Evolutionary conservation across 768 basidiomycete genomes (phyloP), one percentile per base, ranked within the genome.

Genomic region (Pholiota microspora): DNA sequence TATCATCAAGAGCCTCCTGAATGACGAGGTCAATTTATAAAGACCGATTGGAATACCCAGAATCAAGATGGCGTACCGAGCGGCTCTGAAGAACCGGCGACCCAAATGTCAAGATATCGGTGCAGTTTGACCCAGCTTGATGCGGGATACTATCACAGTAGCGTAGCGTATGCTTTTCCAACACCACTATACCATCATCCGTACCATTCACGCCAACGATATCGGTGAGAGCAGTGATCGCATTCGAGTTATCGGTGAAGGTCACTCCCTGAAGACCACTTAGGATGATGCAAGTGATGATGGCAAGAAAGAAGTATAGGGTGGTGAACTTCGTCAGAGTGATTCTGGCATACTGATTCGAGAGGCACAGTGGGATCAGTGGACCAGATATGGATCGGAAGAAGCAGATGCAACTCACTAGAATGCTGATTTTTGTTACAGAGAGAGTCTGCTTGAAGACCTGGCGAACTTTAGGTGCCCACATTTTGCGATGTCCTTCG

Each of bases 311-410:
- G 61, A 81, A 78, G 63, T 80, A 84, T 31, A 71, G 57, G 4
- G 74, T 69, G 29, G 80, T 82, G 62, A 72, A 75, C 8, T 72
- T 76, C n/a, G 77, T 79, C 31, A 79, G 61, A 6, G 78, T 82
- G 48, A 81, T 70, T 55, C 78, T 72, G 28, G 73, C 64, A 58
- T 75, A 78, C 82, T 83, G 40, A 16, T 21, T 36, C 29, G 18
- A 12, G 15, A 10, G 40, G 18, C 18, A 28, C 12, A 38, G 25
- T 31, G 13, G 24, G 46, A 23, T 46, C 29, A 16, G 16, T 38
- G 12, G 7, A 46, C 24, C 9, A 18, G 27, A 7, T 13, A 12
- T 45, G 28, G 36, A 1, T 15, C 9, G 38, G 18, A 28, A 40
- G 38, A 40, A 21, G 23, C n/a, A 10, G 12, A 53, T 6, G 47